Conservation (phyloP, 2,329 filamentous ascomycete species). For the Penicillium sp. region DNA sequence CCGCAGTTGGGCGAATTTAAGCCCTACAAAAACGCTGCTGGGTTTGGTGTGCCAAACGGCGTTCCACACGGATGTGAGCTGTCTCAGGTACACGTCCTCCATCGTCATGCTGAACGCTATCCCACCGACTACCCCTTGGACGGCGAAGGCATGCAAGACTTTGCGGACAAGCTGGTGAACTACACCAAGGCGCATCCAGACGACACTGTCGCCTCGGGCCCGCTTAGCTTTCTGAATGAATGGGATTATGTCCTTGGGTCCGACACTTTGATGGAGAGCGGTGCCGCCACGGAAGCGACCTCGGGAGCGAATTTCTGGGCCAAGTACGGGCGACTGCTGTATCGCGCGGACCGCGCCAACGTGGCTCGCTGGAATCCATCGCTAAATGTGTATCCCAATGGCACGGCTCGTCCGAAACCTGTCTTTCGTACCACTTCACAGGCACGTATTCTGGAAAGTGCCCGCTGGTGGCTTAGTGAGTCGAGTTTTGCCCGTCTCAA, state of each 20-base stretch:
- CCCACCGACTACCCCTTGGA: conserved; percentile 49
- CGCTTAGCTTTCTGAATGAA: conserved; percentile 53
- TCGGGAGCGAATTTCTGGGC: conserved; percentile 55
- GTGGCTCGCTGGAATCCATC: conserved; percentile 50
- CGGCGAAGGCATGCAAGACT: conserved; percentile 49
- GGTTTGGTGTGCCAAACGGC: conserved; percentile 36
- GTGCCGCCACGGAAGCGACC: conserved; percentile 51
- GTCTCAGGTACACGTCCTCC: conserved; percentile 54
- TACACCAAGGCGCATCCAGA: conserved; percentile 41
- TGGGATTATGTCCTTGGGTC: conserved; percentile 50
- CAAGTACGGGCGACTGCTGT: conserved; percentile 54
- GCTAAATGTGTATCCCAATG: conserved; percentile 43
- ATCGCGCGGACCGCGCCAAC: conserved; percentile 46
- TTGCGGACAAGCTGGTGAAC: conserved; percentile 50
- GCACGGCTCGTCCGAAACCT: conserved; percentile 49
- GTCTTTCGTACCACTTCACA: conserved; percentile 56
- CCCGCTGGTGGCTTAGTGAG: conserved; percentile 44
- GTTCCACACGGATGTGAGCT: conserved; percentile 57
- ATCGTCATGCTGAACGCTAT: conserved; percentile 56
- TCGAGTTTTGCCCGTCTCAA: neutral
- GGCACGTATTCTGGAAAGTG: conserved; percentile 54
- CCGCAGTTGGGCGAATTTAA: conserved; percentile 32
- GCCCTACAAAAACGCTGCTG: conserved; percentile 27
- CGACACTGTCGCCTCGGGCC: conserved; percentile 43
- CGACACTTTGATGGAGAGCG: conserved; percentile 49